A percentile compares a stretch with the other conserved stretches of the same genome.
These are phyloP conservation scores for Tetrahymena elliotti DNA, from an alignment of 73 alveolate species.

Conservation along the genomic window DNA sequence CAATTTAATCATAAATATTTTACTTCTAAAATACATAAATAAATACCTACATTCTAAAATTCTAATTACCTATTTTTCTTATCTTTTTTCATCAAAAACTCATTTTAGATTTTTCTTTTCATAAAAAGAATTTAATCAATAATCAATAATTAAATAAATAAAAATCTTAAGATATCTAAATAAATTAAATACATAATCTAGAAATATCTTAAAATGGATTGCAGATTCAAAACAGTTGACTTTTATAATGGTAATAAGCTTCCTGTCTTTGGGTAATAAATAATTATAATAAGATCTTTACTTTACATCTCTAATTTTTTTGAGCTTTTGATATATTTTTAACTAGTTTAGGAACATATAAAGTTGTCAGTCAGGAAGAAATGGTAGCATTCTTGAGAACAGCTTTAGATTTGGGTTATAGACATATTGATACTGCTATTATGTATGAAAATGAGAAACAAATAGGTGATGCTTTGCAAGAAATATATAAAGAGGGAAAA, in stretches of 20 bases:
- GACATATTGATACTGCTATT: conserved; percentile 74
- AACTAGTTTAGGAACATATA: background rate
- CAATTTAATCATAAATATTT: background rate
- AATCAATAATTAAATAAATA: too few species aligned
- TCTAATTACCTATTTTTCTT: too few species aligned
- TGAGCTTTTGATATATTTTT: too few species aligned
- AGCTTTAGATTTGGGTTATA: conserved; percentile 45
- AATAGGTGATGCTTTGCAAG: conserved; percentile 68
- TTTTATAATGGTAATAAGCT: background rate
- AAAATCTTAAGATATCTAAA: too few species aligned
- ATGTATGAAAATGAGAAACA: conserved; percentile 64
- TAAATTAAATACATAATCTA: too few species aligned
- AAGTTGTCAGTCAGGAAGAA: background rate
- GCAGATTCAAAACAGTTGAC: background rate
- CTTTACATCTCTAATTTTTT: too few species aligned
- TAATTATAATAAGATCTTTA: background rate
- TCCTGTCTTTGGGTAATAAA: background rate
- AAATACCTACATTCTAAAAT: too few species aligned
- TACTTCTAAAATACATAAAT: too few species aligned
- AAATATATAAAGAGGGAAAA: conserved; percentile 49
- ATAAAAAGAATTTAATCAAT: background rate
- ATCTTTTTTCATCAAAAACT: too few species aligned
- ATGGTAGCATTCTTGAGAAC: background rate
- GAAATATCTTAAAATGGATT: background rate
- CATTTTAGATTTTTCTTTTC: too few species aligned